A percentile compares a stretch with the other conserved stretches of the same genome.
phyloP scores from a whole-genome alignment of 2,329 filamentous ascomycete species.

The Ceratocystis alfenasii region DNA sequence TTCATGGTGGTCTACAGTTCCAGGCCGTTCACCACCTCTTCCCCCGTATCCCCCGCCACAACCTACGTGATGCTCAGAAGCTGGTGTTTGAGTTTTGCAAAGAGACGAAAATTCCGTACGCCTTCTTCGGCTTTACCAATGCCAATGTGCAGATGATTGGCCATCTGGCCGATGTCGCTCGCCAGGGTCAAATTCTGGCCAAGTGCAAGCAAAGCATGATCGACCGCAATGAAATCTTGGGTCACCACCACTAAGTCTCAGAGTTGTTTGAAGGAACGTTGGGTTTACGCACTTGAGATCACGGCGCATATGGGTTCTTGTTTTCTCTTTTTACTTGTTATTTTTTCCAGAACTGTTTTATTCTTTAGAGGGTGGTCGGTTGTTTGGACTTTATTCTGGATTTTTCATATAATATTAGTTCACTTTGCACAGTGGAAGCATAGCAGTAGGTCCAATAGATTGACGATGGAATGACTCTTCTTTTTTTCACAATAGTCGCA shows the following conservation, averaged over 20 bases:
- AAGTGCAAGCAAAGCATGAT: constrained; percentile 49
- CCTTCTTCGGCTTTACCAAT: constrained; percentile 71
- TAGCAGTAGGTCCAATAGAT: too few species aligned
- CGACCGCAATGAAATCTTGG: constrained; percentile 20
- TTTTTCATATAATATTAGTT: neutral
- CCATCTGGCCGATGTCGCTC: constrained; percentile 63
- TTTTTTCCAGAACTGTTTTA: neutral
- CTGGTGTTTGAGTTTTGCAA: constrained; percentile 70
- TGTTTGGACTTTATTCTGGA: neutral
- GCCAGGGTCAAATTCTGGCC: constrained; percentile 63
- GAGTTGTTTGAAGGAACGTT: neutral
- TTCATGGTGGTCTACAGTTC: constrained; percentile 82
- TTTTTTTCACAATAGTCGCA: too few species aligned
- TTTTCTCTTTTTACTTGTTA: neutral
- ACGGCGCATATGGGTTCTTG: neutral
- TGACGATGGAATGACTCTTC: too few species aligned
- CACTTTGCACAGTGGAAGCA: too few species aligned
- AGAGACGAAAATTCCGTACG: constrained; percentile 74
- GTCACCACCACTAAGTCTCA: constrained; percentile 22
- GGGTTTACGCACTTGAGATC: neutral
- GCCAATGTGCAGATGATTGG: constrained; percentile 73
- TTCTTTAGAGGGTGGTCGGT: neutral
- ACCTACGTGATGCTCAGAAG: constrained; percentile 61
- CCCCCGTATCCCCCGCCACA: constrained; percentile 73
- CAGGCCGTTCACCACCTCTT: constrained; percentile 81